These are phyloP conservation scores for Globisporangium carolinianum DNA, from an alignment of 352 stramenopile genomes.

Conservation along the genomic window DNA sequence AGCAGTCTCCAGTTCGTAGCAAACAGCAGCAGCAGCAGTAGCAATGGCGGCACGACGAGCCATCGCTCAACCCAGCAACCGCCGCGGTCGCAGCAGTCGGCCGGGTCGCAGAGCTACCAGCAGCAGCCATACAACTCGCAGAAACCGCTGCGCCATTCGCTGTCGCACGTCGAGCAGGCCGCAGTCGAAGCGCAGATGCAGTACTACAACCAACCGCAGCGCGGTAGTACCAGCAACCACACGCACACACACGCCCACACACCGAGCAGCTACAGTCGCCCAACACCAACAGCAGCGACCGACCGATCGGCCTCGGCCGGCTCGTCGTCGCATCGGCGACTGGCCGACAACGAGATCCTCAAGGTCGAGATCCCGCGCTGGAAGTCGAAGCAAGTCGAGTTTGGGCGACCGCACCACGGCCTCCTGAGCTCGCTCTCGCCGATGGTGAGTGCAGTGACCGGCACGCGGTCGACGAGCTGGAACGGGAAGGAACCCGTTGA, in stretches of 20 bases:
- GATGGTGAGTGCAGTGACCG: slow-evolving; percentile 14
- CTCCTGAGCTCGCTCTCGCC: slow-evolving; percentile 25
- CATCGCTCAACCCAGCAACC: slow-evolving; percentile 2
- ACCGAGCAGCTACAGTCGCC: slow-evolving; percentile 1
- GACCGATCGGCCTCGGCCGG: slow-evolving; percentile 8
- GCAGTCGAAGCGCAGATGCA: too few species aligned
- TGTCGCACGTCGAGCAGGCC: slow-evolving; percentile 34
- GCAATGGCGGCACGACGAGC: slow-evolving; percentile 2
- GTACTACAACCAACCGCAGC: not conserved
- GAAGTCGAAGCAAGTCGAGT: slow-evolving; percentile 49
- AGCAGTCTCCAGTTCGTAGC: slow-evolving; percentile 6
- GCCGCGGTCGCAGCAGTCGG: slow-evolving; percentile 1
- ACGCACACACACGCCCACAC: not conserved
- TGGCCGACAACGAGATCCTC: slow-evolving; percentile 43
- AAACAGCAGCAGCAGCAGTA: not conserved
- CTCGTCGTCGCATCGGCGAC: slow-evolving; percentile 4
- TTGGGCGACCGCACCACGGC: slow-evolving; percentile 16
- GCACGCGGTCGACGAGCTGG: slow-evolving; percentile 35
- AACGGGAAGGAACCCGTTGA: slow-evolving; percentile 39
- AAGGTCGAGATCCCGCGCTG: slow-evolving; percentile 72
- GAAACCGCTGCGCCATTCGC: slow-evolving; percentile 39
- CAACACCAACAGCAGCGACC: not conserved
- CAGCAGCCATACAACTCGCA: slow-evolving; percentile 18
- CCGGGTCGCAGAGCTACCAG: slow-evolving; percentile 19
- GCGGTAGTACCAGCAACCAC: slow-evolving; percentile 1